Conservation (phyloP, 768 basidiomycete species). For the Suillus placidus region DNA sequence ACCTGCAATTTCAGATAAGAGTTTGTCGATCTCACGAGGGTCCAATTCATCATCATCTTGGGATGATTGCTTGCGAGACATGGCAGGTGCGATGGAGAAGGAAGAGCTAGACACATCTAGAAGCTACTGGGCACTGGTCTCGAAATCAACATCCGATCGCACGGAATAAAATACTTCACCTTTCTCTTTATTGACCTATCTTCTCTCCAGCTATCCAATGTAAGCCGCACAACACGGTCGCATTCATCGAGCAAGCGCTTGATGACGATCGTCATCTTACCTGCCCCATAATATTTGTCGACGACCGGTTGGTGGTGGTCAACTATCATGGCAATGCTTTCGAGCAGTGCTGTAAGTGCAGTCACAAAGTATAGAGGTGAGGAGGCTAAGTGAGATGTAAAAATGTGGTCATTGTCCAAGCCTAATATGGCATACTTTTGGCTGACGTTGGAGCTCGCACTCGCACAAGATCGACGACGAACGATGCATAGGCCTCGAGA, state of each 20-base stretch:
- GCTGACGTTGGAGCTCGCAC: slow-evolving; percentile 75
- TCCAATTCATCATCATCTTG: slow-evolving; percentile 69
- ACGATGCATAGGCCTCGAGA: slow-evolving; percentile 87
- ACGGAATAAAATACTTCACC: slow-evolving; percentile 39
- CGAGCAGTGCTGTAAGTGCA: slow-evolving; percentile 87
- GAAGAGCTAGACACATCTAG: slow-evolving; percentile 49
- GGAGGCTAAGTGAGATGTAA: slow-evolving; percentile 57
- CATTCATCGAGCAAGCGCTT: slow-evolving; percentile 79
- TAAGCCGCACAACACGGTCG: slow-evolving; percentile 75
- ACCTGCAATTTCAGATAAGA: slow-evolving; percentile 83
- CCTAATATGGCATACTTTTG: slow-evolving; percentile 59
- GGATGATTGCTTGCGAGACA: slow-evolving; percentile 35
- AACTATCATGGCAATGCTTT: slow-evolving; percentile 93
- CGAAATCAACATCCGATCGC: background rate
- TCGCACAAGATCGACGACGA: slow-evolving; percentile 89
- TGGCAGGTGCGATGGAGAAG: slow-evolving; percentile 32
- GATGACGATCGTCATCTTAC: slow-evolving; percentile 84
- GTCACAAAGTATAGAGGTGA: slow-evolving; percentile 93
- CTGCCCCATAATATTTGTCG: slow-evolving; percentile 94
- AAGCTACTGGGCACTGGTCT: slow-evolving; percentile 38
- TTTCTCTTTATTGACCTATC: slow-evolving; percentile 83
- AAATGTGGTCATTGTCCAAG: background rate
- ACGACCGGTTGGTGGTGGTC: slow-evolving; percentile 98
- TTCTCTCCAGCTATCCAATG: slow-evolving; percentile 89
- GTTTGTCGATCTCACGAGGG: slow-evolving; percentile 88